Base-by-base conservation (phyloP, 495 filamentous ascomycete genomes). In the Penicillium antarcticum region DNA sequence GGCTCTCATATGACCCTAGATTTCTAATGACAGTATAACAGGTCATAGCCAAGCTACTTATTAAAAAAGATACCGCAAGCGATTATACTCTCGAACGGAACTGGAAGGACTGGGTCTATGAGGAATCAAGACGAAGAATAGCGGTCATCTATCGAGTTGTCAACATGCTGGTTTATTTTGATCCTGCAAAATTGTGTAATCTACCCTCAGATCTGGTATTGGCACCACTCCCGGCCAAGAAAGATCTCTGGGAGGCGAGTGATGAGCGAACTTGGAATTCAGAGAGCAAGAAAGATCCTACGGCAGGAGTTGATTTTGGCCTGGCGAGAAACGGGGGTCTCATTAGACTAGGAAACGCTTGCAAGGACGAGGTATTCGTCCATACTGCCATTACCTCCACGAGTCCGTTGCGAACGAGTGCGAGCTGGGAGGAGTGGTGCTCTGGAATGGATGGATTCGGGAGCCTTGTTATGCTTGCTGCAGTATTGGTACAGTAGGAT, bases 101-200 rank as follows among this genome's bases (percentile, higher is more conserved):
- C 29, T 77, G 74, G 74, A 63, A 72, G 54, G 59, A 72, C 17
- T 79, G 75, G 75, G 59, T 76, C 14, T 72, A 67, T 51, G 62
- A 70, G 33, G 75, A 79, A 65, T 73, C 68, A 34, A 58, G 48
- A 46, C 56, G 63, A 63, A 74, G 71, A 67, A 34, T 77, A 38
- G 56, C 41, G 51, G 55, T 75, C 16, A 52, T 78, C 21, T 77
- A 69, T 45, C 65, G 63, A 53, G 55, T 75, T 24, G 47, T 79
- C 9, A 70, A 72, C 45, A 63, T 76, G 63, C 65, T 79, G 6
- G 55, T 75, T 18, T 73, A 69, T 47, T 76, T 79, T 47, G 69
- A 75, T 23, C 74, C 71, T 17, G 66, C 70, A 11, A 37, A 60
- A n/a, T 60, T 70, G 49, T 79, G 76, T 59, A 45, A 62, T 18